These are phyloP conservation scores for Selaginella moellendorffii DNA, from an alignment of 75 land plant genomes.

Conservation along the genomic window DNA sequence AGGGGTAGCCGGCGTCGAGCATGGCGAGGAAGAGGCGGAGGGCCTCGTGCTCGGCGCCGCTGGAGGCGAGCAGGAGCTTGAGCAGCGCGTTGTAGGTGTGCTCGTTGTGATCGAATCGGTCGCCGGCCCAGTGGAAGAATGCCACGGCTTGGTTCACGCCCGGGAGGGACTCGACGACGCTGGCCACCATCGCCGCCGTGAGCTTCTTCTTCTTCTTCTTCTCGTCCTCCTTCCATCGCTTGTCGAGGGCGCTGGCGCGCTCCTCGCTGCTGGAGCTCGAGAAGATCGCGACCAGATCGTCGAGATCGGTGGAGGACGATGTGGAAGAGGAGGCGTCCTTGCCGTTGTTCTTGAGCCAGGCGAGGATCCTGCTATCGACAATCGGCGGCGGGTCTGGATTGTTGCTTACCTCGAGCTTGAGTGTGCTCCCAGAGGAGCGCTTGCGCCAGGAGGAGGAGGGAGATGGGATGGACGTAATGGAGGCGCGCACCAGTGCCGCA, in stretches of 20 bases:
- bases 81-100: conserved; percentile 1
- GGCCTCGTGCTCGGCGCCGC: not conserved
- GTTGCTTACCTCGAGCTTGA: no score
- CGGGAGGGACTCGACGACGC: not conserved
- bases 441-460: no score
- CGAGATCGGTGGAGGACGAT: no score
- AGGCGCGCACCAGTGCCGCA: no score
- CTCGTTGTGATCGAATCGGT: not conserved
- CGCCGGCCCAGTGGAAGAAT: not conserved
- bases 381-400: not conserved
- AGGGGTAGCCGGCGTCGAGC: not conserved
- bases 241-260: no score
- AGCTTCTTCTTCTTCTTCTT: no score
- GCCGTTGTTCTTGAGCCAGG: not conserved
- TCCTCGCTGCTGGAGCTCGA: no score
- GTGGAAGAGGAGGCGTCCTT: not conserved
- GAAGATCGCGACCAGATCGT: no score
- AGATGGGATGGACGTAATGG: no score
- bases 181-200: no score
- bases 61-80: not conserved
- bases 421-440: no score
- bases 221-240: no score
- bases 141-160: not conserved
- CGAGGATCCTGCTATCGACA: not conserved
- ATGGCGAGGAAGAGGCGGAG: not conserved